A percentile compares a stretch with the other conserved stretches of the same genome.
Conservation (phyloP, 1,139 yeast genomes). For the Yamadazyma atmosphaerica region DNA sequence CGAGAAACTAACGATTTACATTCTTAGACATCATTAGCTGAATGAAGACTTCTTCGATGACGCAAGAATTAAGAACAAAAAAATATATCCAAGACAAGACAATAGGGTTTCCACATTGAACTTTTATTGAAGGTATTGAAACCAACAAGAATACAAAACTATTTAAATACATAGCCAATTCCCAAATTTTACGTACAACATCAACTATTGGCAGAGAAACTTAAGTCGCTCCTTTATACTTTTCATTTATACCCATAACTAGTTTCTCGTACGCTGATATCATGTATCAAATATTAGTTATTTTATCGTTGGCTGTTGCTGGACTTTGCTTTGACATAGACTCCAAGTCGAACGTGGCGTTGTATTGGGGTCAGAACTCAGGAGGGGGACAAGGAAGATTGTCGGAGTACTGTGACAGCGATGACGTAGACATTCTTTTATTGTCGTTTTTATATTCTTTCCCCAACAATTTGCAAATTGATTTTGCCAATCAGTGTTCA, state of each 20-base stretch:
- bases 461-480: constrained; percentile 50
- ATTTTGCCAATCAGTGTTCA: constrained; percentile 70
- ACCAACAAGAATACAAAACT: no score
- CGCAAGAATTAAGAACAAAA: not conserved
- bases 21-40: not conserved
- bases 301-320: constrained; percentile 8
- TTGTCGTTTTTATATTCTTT: constrained; percentile 69
- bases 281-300: constrained; percentile 8
- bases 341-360: constrained; percentile 62
- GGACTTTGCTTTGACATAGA: constrained; percentile 41
- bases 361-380: constrained; percentile 82
- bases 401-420: constrained; percentile 65
- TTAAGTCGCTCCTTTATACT: constrained; percentile 1
- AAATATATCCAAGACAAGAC: no score
- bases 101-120: no score
- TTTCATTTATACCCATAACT: not conserved
- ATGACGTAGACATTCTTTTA: constrained; percentile 69
- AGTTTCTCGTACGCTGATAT: no score
- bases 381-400: constrained; percentile 70
- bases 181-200: no score
- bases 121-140: no score
- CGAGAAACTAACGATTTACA: no score
- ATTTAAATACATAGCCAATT: not conserved
- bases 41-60: no score
- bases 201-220: not conserved